Evolutionary conservation across 2,329 filamentous ascomycete species (phyloP).

Genomic region (Aspergillus candidus): DNA sequence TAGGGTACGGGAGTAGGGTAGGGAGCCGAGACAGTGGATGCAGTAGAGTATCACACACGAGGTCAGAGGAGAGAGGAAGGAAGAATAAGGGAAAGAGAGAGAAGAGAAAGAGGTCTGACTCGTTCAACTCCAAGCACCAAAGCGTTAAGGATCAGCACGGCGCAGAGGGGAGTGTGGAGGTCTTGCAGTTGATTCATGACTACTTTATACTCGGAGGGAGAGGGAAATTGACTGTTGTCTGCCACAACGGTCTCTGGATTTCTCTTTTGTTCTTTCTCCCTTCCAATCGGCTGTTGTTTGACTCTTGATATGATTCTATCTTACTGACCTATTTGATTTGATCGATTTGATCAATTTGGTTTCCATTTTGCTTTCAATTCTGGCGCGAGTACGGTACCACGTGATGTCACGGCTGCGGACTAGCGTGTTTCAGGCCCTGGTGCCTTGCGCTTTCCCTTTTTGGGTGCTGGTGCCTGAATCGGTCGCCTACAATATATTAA

Average conservation of each 20-base stretch:
- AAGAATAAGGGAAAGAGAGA: background rate
- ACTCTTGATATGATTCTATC: too few relatives aligned
- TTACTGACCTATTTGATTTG: too few relatives aligned
- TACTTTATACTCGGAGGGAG: too few relatives aligned
- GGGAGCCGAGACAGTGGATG: too few relatives aligned
- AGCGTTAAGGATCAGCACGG: constrained; percentile 24
- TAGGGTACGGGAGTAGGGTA: too few relatives aligned
- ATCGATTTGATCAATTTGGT: constrained; percentile 7
- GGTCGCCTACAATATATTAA: too few relatives aligned
- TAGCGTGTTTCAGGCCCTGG: constrained; percentile 27
- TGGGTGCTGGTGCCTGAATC: constrained; percentile 6
- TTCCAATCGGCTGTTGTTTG: too few relatives aligned
- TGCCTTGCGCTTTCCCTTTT: constrained; percentile 15
- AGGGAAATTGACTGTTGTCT: too few relatives aligned
- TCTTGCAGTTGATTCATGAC: too few relatives aligned
- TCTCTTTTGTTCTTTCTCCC: too few relatives aligned
- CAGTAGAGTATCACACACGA: too few relatives aligned
- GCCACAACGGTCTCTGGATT: too few relatives aligned
- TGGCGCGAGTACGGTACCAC: constrained; percentile 14
- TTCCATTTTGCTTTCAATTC: constrained; percentile 11
- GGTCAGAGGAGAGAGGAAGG: background rate
- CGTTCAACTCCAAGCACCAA: constrained; percentile 18
- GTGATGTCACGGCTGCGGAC: constrained; percentile 14
- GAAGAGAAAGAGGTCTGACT: constrained; percentile 7
- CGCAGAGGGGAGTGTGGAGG: constrained; percentile 14